Conservation (phyloP, 371 early-diverging fungal species). For the Rhizopus arrhizus region DNA sequence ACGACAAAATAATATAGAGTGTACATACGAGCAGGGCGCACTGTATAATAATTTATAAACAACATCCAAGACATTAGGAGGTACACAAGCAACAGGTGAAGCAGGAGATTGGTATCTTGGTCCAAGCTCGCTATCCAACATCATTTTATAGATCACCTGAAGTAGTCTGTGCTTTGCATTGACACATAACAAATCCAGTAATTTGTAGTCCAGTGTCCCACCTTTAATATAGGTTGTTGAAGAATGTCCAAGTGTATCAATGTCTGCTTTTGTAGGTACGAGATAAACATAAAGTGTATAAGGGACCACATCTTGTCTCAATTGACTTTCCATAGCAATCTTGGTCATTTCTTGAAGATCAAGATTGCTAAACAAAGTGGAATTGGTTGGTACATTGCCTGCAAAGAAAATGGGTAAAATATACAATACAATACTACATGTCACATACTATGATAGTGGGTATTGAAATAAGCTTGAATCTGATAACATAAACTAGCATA, state of each 20-base stretch:
- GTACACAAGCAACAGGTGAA: slow-evolving; percentile 60
- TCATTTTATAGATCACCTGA: slow-evolving; percentile 80
- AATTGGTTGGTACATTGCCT: slow-evolving; percentile 55
- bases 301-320: slow-evolving; percentile 70
- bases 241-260: slow-evolving; percentile 55
- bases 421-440: background rate
- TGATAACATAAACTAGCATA: slow-evolving; percentile 62
- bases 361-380: slow-evolving; percentile 58
- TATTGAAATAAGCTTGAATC: slow-evolving; percentile 55
- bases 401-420: background rate
- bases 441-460: slow-evolving; percentile 55
- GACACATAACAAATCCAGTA: slow-evolving; percentile 73
- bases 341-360: slow-evolving; percentile 68
- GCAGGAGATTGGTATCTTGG: slow-evolving; percentile 62
- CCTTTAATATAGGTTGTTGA: slow-evolving; percentile 72
- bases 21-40: slow-evolving; percentile 75
- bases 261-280: slow-evolving; percentile 62
- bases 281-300: slow-evolving; percentile 78
- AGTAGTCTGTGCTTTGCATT: slow-evolving; percentile 71
- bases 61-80: slow-evolving; percentile 77
- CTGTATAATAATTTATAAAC: slow-evolving; percentile 77
- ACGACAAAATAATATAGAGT: background rate
- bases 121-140: slow-evolving; percentile 72
- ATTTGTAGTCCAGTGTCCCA: slow-evolving; percentile 65
- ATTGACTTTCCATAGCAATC: slow-evolving; percentile 72